Evolutionary conservation across 2,329 filamentous ascomycete species (phyloP), one percentile per base, ranked within the genome.

Genomic region (Diaporthe destruens): DNA sequence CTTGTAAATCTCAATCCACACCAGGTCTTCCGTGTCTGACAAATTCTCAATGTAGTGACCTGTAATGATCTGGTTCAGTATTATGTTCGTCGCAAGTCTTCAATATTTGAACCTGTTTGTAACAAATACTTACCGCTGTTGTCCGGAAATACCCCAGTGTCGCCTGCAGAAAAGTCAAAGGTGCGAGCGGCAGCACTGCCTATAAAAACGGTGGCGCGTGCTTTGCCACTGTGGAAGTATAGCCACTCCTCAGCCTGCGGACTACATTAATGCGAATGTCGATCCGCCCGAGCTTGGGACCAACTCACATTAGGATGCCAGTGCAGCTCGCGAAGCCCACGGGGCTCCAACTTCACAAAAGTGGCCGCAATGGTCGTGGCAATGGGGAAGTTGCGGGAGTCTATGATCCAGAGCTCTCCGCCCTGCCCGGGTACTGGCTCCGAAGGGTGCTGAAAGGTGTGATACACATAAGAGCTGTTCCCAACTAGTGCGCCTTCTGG

Each of bases 1-100:
- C 82, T 91, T 92, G 83, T 92, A 93, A 23, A 93, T 87, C 79
- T 93, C 91, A 42, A 93, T 87, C 88, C 89, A 93, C 6, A 91
- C 85, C 2, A 93, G 83, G 67, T 91, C 89, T 73, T 92, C 89
- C 0, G 86, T 88, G 1, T 89, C 83, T 0, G 89, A 91, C 0
- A 87, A 90, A 78, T 93, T 93, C 76, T 93, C 90, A 70, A 93
- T 91, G 76, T 93, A 93, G 76, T 93, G 91, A 36, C 0, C 90
- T 83, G 36, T 0, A 3, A 16, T 3, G 2, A 25, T 9, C 7
- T 25, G 8, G 1, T 4, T 61, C 4, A 61, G 23, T 25, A 44
- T 44, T 1, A 4, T 42, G 14, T 3, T 20, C 20, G 1, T 18
- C 20, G 23, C 23, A 2, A 7, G 2, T 14, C 32, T 25, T 12